These are phyloP conservation scores for Hericium erinaceus DNA, from an alignment of 768 basidiomycete genomes.

Conservation along the genomic window DNA sequence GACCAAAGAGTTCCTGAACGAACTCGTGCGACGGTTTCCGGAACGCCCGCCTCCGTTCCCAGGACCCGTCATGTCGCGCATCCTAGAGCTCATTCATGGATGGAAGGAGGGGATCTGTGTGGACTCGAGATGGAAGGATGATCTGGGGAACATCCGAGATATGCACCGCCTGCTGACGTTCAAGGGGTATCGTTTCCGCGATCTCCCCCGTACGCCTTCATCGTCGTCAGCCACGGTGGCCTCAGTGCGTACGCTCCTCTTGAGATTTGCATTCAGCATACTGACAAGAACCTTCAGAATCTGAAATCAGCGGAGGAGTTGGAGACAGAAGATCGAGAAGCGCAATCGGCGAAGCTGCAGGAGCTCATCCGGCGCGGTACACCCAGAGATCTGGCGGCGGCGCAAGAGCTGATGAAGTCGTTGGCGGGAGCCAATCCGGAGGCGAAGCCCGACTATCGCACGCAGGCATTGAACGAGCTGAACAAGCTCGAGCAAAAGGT, in stretches of 20 bases:
- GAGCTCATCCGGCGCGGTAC: constrained; percentile 95
- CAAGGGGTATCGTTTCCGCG: constrained; percentile 83
- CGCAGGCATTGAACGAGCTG: constrained; percentile 82
- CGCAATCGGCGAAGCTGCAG: constrained; percentile 96
- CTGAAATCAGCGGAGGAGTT: constrained; percentile 94
- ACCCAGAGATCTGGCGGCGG: constrained; percentile 88
- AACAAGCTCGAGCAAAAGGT: constrained; percentile 94
- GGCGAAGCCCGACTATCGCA: constrained; percentile 89
- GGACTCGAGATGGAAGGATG: constrained; percentile 89
- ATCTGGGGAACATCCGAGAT: constrained; percentile 92
- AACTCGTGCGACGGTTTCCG: constrained; percentile 94
- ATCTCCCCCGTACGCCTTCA: constrained; percentile 26
- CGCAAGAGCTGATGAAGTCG: constrained; percentile 95
- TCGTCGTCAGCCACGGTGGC: constrained; percentile 35
- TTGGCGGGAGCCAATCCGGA: constrained; percentile 94
- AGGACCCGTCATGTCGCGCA: constrained; percentile 89
- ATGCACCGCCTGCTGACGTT: constrained; percentile 93
- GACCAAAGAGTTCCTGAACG: constrained; percentile 97
- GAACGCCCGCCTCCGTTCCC: constrained; percentile 95
- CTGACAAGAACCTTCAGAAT: constrained; percentile 37
- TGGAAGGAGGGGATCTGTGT: constrained; percentile 94
- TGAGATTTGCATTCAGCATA: no score
- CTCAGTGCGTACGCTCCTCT: constrained; percentile 4
- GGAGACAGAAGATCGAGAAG: constrained; percentile 89
- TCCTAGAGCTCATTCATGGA: constrained; percentile 82